Evolutionary conservation across 345 rosid species (phyloP).

Genomic region (Corchorus capsularis): DNA sequence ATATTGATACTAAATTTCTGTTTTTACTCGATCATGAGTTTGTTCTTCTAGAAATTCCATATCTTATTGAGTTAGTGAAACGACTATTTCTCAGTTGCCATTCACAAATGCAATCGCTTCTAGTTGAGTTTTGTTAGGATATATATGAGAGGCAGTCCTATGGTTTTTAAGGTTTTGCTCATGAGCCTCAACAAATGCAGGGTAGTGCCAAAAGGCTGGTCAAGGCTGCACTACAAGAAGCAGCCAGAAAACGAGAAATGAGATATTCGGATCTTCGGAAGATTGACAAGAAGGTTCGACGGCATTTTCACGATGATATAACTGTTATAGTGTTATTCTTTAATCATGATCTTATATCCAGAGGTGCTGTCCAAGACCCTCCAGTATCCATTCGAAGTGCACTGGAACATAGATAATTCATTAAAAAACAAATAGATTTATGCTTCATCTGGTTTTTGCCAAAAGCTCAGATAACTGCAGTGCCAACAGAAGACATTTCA

Average conservation of each 20-base stretch:
- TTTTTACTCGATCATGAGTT: background rate
- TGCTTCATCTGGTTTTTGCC: conserved; percentile 21
- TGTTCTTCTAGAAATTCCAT: background rate
- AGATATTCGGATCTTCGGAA: conserved; percentile 84
- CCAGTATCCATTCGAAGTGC: conserved; percentile 67
- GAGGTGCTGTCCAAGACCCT: conserved; percentile 53
- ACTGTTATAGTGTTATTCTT: conserved; percentile 85
- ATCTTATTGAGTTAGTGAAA: background rate
- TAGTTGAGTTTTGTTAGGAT: background rate
- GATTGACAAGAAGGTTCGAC: conserved; percentile 86
- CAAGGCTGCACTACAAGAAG: conserved; percentile 88
- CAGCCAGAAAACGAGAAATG: conserved; percentile 87
- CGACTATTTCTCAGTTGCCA: background rate
- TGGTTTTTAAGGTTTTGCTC: background rate
- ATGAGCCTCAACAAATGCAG: conserved; percentile 35
- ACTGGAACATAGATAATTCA: conserved; percentile 49
- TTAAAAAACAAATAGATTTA: conserved; percentile 19
- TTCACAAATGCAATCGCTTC: background rate
- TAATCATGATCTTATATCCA: conserved; percentile 78
- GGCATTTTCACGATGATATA: conserved; percentile 95
- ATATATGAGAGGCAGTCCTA: background rate
- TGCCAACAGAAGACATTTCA: background rate
- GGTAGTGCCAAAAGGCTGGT: conserved; percentile 90
- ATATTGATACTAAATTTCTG: background rate
- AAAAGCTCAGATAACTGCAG: background rate